Conservation (phyloP, 2,329 filamentous ascomycete genomes). For the Bipolaris oryzae region DNA sequence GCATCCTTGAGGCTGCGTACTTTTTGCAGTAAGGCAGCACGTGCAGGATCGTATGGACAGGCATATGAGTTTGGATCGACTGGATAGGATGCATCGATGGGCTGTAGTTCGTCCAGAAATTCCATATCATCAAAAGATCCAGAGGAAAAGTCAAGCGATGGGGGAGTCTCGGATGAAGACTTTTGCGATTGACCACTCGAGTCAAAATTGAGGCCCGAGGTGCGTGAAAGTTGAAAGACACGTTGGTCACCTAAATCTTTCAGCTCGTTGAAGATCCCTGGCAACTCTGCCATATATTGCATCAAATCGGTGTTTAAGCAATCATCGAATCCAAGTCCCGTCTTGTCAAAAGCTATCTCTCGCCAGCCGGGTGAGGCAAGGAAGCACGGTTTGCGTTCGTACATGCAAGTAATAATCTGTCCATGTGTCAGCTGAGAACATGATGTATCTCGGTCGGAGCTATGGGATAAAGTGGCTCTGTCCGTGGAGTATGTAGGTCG, state of each 20-base stretch:
- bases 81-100: constrained; percentile 10
- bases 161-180: constrained; percentile 20
- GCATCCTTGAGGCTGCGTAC: constrained; percentile 32
- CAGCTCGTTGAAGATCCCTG: constrained; percentile 35
- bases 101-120: constrained; percentile 17
- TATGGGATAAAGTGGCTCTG: background rate
- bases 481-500: background rate
- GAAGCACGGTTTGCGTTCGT: constrained; percentile 39
- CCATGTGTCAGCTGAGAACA: constrained; percentile 1
- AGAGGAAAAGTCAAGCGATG: constrained; percentile 29
- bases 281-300: constrained; percentile 36
- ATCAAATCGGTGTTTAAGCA: constrained; percentile 37
- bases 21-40: constrained; percentile 28
- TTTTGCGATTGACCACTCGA: constrained; percentile 5
- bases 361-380: constrained; percentile 39
- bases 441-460: background rate
- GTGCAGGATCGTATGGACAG: constrained; percentile 13
- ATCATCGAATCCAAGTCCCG: constrained; percentile 33
- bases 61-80: background rate
- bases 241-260: constrained; percentile 24
- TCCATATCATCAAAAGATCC: constrained; percentile 23
- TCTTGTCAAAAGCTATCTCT: constrained; percentile 43
- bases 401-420: constrained; percentile 43
- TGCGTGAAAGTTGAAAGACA: constrained; percentile 2
- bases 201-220: constrained; percentile 9